Percentiles rank a stretch among this genome's conserved stretches.
phyloP scores from a whole-genome alignment of 805 yeast genomes.

The Zygosaccharomyces bisporus region DNA sequence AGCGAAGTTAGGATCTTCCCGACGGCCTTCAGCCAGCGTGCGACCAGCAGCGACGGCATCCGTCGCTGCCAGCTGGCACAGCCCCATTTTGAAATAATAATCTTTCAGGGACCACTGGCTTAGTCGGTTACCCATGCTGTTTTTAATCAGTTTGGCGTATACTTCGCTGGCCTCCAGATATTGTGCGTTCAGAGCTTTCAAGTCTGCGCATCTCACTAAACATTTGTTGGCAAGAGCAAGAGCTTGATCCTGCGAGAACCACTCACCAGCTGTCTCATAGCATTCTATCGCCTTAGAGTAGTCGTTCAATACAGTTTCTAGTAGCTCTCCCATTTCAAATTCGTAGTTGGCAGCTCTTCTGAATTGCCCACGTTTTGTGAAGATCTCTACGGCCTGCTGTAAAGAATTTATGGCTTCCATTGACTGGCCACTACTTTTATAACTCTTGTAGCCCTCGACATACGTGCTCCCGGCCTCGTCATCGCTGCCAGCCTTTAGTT shows the following conservation, averaged over 20 bases:
- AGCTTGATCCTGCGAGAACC: slow-evolving; percentile 92
- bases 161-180: slow-evolving; percentile 71
- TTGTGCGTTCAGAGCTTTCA: slow-evolving; percentile 71
- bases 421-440: slow-evolving; percentile 62
- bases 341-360: slow-evolving; percentile 94
- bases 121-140: slow-evolving; percentile 65
- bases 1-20: slow-evolving; percentile 73
- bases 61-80: slow-evolving; percentile 78
- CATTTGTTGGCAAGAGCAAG: slow-evolving; percentile 87
- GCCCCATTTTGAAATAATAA: slow-evolving; percentile 75
- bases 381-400: slow-evolving; percentile 72
- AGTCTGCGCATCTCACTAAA: slow-evolving; percentile 82
- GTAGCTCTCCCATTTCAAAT: slow-evolving; percentile 82
- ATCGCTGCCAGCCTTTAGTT: slow-evolving; percentile 65
- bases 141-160: slow-evolving; percentile 75
- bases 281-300: slow-evolving; percentile 63
- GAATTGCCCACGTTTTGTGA: slow-evolving; percentile 89
- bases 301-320: slow-evolving; percentile 73
- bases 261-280: slow-evolving; percentile 92
- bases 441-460: slow-evolving; percentile 88
- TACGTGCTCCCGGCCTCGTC: slow-evolving; percentile 91
- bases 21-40: slow-evolving; percentile 56
- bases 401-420: slow-evolving; percentile 71
- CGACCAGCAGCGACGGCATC: slow-evolving; percentile 85
- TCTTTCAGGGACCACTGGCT: slow-evolving; percentile 93